phyloP scores from a whole-genome alignment of 345 rosid species.

The Arabis hirsuta region DNA sequence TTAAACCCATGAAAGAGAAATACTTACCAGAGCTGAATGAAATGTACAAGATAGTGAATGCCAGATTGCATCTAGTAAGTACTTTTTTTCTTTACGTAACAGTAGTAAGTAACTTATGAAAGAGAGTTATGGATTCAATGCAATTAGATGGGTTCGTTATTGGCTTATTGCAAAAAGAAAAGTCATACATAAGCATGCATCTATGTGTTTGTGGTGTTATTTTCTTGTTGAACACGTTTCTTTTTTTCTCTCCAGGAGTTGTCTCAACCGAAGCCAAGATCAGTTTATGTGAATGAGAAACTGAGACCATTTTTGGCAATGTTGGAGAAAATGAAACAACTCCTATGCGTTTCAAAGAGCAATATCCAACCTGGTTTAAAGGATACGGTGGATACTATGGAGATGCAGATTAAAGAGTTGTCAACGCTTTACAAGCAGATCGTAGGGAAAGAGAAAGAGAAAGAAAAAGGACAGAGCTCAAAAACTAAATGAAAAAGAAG shows the following conservation, averaged over 20 bases:
- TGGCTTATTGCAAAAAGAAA: too few relatives aligned
- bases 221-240: neutral
- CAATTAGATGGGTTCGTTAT: neutral
- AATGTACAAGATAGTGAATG: conserved; percentile 62
- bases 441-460: conserved; percentile 28
- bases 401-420: conserved; percentile 70
- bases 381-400: conserved; percentile 72
- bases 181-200: too few relatives aligned
- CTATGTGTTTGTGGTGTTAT: neutral
- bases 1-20: conserved; percentile 68
- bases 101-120: neutral
- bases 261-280: conserved; percentile 65
- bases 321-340: conserved; percentile 66
- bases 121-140: neutral
- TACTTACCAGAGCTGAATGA: conserved; percentile 71
- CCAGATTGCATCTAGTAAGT: conserved; percentile 55
- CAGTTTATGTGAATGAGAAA: conserved; percentile 66
- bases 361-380: conserved; percentile 52
- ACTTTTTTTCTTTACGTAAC: neutral
- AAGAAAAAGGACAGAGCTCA: conserved; percentile 65
- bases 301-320: conserved; percentile 56
- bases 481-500: conserved; percentile 31
- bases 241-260: conserved; percentile 53
- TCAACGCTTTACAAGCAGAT: conserved; percentile 52
- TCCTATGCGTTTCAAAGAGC: conserved; percentile 61